Base-by-base conservation (phyloP, 2,329 filamentous ascomycete genomes). In the Sporothrix pseudoabietina region DNA sequence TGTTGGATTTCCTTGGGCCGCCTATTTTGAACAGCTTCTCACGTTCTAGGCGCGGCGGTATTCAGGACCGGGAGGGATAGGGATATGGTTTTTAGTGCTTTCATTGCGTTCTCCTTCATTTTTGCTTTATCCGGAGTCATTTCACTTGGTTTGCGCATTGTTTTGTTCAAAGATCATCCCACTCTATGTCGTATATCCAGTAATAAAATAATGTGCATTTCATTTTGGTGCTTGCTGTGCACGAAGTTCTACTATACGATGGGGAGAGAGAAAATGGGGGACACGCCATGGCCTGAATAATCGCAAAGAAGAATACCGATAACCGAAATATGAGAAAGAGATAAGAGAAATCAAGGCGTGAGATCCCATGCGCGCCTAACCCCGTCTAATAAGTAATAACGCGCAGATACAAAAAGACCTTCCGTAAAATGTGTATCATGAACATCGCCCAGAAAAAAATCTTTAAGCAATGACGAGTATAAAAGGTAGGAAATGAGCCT, bases 401-500 rank as follows among this genome's bases (percentile, higher is more conserved):
- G n/a, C 49, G n/a, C 41, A 59, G 44, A 44, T 16, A 14, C 19
- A 16, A 54, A 63, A 63, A 6, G 22, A 66, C n/a, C 39, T 30
- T 69, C 39, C 66, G 66, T 52, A 69, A 69, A 30, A 69, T 69
- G 66, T 30, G 55, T 41, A 32, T 47, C 59, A 54, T 47, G 57
- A 26, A 73, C 30, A 49, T 49, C 26, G 63, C 63, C 39, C 26
- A 69, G 55, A 70, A 55, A 69, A 69, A 54, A 69, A 30, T 39
- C 19, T 57, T 22, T 47, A 65, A 39, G 54, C 39, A n/a, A 68
- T 19, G 12, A n/a, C 7, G 35, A 49, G 49, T 63, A 52, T 16
- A 19, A 49, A 49, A 30, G 10, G 22, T 2, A 12, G 49, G 66
- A 19, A 32, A 54, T 54, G 32, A 8, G n/a, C 10, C 41, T 6